Conservation (phyloP, 768 basidiomycete genomes). For the Sporobolomyces phaffii region DNA sequence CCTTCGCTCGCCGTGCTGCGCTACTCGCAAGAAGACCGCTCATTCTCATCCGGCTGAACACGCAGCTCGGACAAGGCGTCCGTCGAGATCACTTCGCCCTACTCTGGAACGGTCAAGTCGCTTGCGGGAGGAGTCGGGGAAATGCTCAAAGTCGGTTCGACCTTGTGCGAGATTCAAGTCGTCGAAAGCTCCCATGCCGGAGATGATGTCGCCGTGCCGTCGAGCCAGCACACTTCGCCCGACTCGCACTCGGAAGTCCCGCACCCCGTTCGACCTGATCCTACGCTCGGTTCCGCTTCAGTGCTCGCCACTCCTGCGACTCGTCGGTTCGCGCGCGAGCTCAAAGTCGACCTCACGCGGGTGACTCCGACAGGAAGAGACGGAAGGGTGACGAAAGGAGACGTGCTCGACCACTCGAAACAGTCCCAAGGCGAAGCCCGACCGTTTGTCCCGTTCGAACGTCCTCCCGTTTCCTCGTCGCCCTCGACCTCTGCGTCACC, state of each 20-base stretch:
- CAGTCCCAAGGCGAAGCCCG: background rate
- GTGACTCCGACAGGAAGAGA: conserved; percentile 66
- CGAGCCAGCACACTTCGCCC: background rate
- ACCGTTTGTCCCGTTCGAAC: background rate
- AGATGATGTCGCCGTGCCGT: background rate
- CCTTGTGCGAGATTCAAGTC: conserved; percentile 69
- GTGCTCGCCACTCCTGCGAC: conserved; percentile 70
- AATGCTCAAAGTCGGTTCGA: conserved; percentile 65
- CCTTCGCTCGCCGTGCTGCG: too few species aligned
- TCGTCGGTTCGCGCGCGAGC: conserved; percentile 66
- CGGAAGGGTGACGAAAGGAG: conserved; percentile 67
- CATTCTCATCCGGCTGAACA: too few species aligned
- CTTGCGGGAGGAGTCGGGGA: conserved; percentile 73
- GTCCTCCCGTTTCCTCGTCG: background rate
- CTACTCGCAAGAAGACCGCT: too few species aligned
- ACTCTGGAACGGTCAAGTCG: conserved; percentile 66
- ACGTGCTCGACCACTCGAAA: conserved; percentile 49
- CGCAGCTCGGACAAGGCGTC: conserved; percentile 80
- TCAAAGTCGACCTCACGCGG: conserved; percentile 58
- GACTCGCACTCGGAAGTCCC: background rate
- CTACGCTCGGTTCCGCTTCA: conserved; percentile 37
- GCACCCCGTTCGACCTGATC: conserved; percentile 14
- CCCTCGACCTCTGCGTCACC: background rate
- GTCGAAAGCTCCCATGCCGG: conserved; percentile 8
- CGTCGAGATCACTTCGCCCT: conserved; percentile 84